A percentile compares a stretch with the other conserved stretches of the same genome.
Conservation (phyloP, 2,329 filamentous ascomycete genomes). For the Aspergillus pseudoglaucus region DNA sequence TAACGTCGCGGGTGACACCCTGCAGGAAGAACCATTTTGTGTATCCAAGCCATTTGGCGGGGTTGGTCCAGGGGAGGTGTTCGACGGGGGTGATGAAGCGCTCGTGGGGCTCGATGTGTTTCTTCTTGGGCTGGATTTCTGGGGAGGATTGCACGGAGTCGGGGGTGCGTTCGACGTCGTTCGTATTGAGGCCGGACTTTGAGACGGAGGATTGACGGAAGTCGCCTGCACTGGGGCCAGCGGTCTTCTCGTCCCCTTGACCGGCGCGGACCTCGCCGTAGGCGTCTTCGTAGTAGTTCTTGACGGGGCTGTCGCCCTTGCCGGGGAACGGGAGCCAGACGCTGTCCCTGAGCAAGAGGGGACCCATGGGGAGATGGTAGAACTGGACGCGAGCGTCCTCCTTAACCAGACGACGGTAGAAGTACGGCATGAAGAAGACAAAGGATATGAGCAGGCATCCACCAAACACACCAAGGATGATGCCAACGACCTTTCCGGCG, state of each 20-base stretch:
- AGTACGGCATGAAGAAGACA: slow-evolving; percentile 23
- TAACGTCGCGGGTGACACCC: slow-evolving; percentile 38
- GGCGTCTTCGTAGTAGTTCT: slow-evolving; percentile 36
- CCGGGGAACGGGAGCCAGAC: slow-evolving; percentile 36
- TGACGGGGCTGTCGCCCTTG: slow-evolving; percentile 30
- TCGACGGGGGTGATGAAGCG: slow-evolving; percentile 18
- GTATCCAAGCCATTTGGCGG: slow-evolving; percentile 29
- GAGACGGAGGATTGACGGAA: not conserved
- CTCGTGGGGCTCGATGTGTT: slow-evolving; percentile 16
- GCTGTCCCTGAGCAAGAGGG: slow-evolving; percentile 33
- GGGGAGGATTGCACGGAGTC: slow-evolving; percentile 13
- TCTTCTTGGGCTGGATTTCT: slow-evolving; percentile 13
- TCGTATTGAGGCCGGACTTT: slow-evolving; percentile 7
- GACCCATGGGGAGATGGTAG: slow-evolving; percentile 34
- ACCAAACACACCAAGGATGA: slow-evolving; percentile 20
- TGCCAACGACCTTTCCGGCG: slow-evolving; percentile 18
- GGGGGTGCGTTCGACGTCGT: slow-evolving; percentile 9
- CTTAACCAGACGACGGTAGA: slow-evolving; percentile 21
- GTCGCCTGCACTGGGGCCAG: no score
- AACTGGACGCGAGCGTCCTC: slow-evolving; percentile 16
- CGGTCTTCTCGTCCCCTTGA: slow-evolving; percentile 2
- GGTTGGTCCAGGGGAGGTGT: slow-evolving; percentile 11
- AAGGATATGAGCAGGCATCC: slow-evolving; percentile 18
- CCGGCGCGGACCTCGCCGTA: slow-evolving; percentile 20
- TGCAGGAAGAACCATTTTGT: slow-evolving; percentile 41